Base-by-base conservation (phyloP, 2,329 filamentous ascomycete species). In the Mycosphaerella arachidis region DNA sequence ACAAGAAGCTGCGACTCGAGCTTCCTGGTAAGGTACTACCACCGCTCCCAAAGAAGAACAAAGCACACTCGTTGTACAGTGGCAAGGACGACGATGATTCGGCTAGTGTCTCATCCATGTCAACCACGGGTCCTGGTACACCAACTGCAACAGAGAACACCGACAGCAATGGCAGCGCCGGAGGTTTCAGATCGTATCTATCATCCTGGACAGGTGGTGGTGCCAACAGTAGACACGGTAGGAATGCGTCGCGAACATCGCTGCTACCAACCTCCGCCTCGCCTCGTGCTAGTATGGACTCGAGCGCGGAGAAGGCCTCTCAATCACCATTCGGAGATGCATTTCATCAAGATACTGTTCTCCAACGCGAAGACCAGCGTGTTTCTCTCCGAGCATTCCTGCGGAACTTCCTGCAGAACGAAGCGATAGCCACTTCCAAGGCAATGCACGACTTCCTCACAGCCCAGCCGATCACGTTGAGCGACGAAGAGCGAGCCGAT, bases 341-440 rank as follows among this genome's bases (percentile, higher is more conserved):
- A 16, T 45, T 56, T 16, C 59, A 64, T 12, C 65, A 52, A 20
- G n/a, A 66, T 30, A 60, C 60, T 10, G 74, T 90, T 0, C 78
- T 97, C 16, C 92, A 89, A 78, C 85, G 94, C 45, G 94, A 99
- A 77, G 89, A 86, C 66, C 94, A 97, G 75, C 85, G 94, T 66
- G 89, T 97, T 18, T 97, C 93, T 1, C 80, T 99, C 4, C 85
- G 94, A 56, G 92, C 94, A 0, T 97, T 94, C 73, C 77, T 99
- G n/a, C 85, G 94, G 46, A 91, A 88, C 20, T 81, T 97, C 12
- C 77, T 99, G 29, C 86, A 93, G 51, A 96, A 96, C 68, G 86
- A 89, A 35, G 88, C 92, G 63, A 86, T 96, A 62, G 90, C 92
- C 37, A 84, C 86, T 59, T 95, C 92, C 0, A 89, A 87, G 70